Evolutionary conservation across 306 rosid genomes (phyloP), one percentile per base, ranked within the genome.

Genomic region (Vigna trinervia): DNA sequence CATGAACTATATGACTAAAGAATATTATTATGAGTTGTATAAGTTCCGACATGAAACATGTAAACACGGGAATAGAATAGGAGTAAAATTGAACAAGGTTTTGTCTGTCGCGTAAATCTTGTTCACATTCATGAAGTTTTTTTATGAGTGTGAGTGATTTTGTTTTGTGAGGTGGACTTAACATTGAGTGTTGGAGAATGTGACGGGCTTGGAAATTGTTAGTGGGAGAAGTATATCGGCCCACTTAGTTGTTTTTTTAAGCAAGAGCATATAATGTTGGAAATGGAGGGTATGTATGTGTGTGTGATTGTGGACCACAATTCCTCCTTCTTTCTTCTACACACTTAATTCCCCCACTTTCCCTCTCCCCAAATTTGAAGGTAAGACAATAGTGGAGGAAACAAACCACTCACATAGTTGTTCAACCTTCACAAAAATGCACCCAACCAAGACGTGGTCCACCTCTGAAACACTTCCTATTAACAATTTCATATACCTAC

Each of bases 261-360:
- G 22, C 7, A 71, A 52, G 12, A 1, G 48, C 13, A 53, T 19
- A 71, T 72, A 7, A 60, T 32, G 62, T 1, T 41, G 46, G 46
- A 61, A 12, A 32, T 75, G 50, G 62, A 62, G 23, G 12, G 9
- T 48, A 60, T 47, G 48, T 30, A 46, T 12, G 48, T 34, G 8
- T 19, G 14, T 36, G 43, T 48, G 58, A 41, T 12, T 77, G 75
- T 54, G 75, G 75, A 77, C 74, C 80, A 65, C 56, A 66, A 64
- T 13, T 26, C 7, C 22, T 11, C 8, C 12, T 23, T 56, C 74
- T 11, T 51, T 52, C 72, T 2, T 52, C 72, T 5, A 3, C 13
- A 13, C 60, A 20, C 34, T 23, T 5, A 41, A 8, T 22, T 22
- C 34, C 30, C 30, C 53, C 81, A 54, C 61, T 58, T 69, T 6